Evolutionary conservation across 169 alveolate genomes (phyloP), one percentile per base, ranked within the genome.

Genomic region (Plasmodium coatneyi): DNA sequence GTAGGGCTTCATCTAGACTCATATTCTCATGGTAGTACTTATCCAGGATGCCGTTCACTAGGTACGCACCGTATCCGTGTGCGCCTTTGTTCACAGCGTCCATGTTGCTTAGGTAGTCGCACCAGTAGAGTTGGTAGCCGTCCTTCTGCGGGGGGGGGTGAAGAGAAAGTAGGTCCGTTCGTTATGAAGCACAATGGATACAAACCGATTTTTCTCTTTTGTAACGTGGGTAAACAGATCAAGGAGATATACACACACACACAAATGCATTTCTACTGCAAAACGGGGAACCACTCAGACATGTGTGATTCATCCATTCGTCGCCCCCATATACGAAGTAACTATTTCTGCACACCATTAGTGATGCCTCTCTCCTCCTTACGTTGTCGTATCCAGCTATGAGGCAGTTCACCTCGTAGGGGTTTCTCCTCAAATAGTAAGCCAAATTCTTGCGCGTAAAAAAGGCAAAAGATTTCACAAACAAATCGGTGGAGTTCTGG

Each of bases 41-140:
- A 93, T 98, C 99, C 66, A 98, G 96, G 66, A 98, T 95, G 25
- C 98, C 99, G 71, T 97, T 93, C 9, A 97, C 96, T 25, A 98
- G 93, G 92, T 96, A 94, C 22, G 98, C 99, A 12, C 98, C 99
- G 82, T 97, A 98, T 1, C 99, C 99, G 84, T 98, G 99, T 36
- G 98, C 99, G 9, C 98, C 99, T 39, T 96, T 97, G 76, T 96
- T 95, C 34, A 96, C 97, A 41, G 95, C 95, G 56, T 96, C 98
- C 93, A 96, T 92, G 32, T 97, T 95, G 66, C 98, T 98, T 89
- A 98, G 90, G 82, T 98, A 97, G 92, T 98, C 99, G 84, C 98
- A 95, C 99, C 99, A 98, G 95, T 92, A 98, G 49, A 98, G 92
- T 80, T 96, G 95, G 25, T 98, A 98, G 14, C 98, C 99, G 60